phyloP scores from a whole-genome alignment of 179 eudicot genomes.

The Dionaea muscipula region DNA sequence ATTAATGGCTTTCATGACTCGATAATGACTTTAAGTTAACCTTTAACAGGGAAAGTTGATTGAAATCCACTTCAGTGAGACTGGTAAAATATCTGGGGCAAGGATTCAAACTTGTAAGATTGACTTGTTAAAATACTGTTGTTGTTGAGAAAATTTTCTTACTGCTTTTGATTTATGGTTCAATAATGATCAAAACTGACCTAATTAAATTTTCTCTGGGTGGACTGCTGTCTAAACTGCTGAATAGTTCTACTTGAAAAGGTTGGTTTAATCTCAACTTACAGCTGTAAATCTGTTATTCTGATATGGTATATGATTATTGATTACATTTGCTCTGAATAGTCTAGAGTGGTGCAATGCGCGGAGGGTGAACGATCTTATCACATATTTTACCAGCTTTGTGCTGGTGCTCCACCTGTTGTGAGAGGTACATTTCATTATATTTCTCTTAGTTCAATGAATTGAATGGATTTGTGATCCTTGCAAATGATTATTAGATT shows the following conservation, averaged over 20 bases:
- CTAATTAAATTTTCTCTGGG: conserved; percentile 9
- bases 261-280: conserved; percentile 32
- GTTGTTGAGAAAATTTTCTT: conserved; percentile 1
- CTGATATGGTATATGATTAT: conserved; percentile 7
- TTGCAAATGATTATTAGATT: too few species aligned
- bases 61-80: conserved; percentile 96
- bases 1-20: conserved; percentile 2
- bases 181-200: conserved; percentile 9
- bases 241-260: conserved; percentile 85
- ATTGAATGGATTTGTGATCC: too few species aligned
- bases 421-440: conserved; percentile 46
- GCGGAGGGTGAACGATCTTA: conserved; percentile 93
- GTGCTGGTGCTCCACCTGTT: conserved; percentile 80
- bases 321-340: conserved; percentile 24
- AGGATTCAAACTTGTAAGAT: conserved; percentile 90
- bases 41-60: conserved; percentile 83
- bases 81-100: conserved; percentile 97
- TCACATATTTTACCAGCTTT: conserved; percentile 96
- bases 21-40: background rate
- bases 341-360: conserved; percentile 98
- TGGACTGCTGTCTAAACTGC: conserved; percentile 15
- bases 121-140: conserved; percentile 9
- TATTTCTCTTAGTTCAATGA: background rate
- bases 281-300: conserved; percentile 8
- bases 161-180: conserved; percentile 2